phyloP scores from a whole-genome alignment of 73 alveolate genomes.

The Durusdinium trenchii region DNA sequence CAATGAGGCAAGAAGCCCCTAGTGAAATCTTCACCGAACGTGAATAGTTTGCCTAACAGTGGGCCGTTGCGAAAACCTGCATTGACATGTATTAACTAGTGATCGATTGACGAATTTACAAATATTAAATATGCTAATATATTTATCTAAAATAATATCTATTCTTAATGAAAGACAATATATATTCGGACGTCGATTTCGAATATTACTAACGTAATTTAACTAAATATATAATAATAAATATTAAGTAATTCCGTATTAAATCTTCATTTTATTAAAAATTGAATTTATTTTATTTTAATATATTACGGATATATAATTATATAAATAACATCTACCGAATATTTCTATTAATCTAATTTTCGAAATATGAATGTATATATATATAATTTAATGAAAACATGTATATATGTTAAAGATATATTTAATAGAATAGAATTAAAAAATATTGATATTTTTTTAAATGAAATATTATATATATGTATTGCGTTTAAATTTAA shows the following conservation, averaged over 20 bases:
- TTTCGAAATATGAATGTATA: not conserved
- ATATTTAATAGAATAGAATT: not conserved
- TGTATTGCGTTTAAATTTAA: not conserved
- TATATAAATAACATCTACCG: not conserved
- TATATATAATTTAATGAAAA: not conserved
- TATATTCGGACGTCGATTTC: too few species aligned
- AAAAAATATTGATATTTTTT: too few species aligned
- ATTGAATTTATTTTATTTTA: not conserved
- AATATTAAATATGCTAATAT: too few species aligned
- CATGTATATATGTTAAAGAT: not conserved
- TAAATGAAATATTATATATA: not conserved
- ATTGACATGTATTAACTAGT: not conserved
- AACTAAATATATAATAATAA: not conserved
- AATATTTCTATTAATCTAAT: not conserved
- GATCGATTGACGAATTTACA: not conserved
- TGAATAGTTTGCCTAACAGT: not conserved
- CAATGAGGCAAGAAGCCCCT: too few species aligned
- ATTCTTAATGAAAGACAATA: not conserved
- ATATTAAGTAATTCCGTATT: not conserved
- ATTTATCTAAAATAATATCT: not conserved
- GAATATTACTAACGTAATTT: not conserved
- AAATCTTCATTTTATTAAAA: not conserved
- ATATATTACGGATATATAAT: not conserved
- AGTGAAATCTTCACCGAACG: too few species aligned
- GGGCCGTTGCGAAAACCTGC: not conserved